phyloP scores from a whole-genome alignment of 306 rosid genomes.

The Gastrolobium villosum region DNA sequence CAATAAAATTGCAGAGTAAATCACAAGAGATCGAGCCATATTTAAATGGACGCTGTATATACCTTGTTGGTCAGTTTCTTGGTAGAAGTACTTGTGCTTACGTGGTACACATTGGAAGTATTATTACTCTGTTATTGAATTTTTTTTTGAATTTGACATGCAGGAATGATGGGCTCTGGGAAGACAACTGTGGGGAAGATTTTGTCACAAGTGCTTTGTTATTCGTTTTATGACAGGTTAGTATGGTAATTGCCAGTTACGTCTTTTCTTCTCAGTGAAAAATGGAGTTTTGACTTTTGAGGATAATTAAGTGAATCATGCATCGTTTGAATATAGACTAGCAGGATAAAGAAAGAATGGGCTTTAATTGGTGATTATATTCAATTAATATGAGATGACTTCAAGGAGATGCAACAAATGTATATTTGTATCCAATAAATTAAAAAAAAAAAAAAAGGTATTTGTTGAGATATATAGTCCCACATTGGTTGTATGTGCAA shows the following conservation, averaged over 20 bases:
- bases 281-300: not conserved
- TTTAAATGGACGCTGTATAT: constrained; percentile 82
- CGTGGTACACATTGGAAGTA: constrained; percentile 5
- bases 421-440: constrained; percentile 19
- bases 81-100: constrained; percentile 44
- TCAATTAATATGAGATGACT: constrained; percentile 13
- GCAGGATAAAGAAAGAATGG: constrained; percentile 14
- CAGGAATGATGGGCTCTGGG: constrained; percentile 99
- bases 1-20: constrained; percentile 69
- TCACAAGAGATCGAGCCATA: constrained; percentile 68
- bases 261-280: not conserved
- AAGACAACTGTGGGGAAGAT: constrained; percentile 89
- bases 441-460: not conserved
- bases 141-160: constrained; percentile 44
- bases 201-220: constrained; percentile 69
- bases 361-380: constrained; percentile 33
- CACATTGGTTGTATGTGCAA: too few species aligned
- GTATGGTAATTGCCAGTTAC: constrained; percentile 38
- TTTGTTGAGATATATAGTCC: too few species aligned
- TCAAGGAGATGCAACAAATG: constrained; percentile 2
- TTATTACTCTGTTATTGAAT: constrained; percentile 34
- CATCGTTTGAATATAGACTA: constrained; percentile 8
- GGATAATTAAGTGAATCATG: not conserved
- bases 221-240: constrained; percentile 76
- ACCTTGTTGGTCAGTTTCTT: constrained; percentile 84